phyloP scores from a whole-genome alignment of 495 filamentous ascomycete species.

The Trichoderma parareesei region DNA sequence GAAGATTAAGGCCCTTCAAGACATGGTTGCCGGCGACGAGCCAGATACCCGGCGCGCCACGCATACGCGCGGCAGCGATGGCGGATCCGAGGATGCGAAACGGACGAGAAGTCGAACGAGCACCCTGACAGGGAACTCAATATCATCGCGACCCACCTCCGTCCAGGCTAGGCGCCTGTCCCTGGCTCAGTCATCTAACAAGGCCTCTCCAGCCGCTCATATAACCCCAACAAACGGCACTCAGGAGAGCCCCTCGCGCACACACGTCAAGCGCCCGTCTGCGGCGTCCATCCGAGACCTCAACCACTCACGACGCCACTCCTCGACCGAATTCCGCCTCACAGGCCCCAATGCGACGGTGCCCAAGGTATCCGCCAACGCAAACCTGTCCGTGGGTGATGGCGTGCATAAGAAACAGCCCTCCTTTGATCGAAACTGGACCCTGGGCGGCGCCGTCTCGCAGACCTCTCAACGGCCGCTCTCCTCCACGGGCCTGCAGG shows the following conservation, averaged over 20 bases:
- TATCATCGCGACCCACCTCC: conserved; percentile 24
- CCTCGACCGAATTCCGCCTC: conserved; percentile 64
- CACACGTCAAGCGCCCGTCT: conserved; percentile 51
- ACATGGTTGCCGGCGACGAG: conserved; percentile 54
- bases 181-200: conserved; percentile 12
- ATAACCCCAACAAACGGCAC: conserved; percentile 7
- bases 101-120: conserved; percentile 38
- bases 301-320: conserved; percentile 80
- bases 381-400: neutral
- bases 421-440: conserved; percentile 89
- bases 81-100: conserved; percentile 40
- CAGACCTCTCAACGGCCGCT: conserved; percentile 28
- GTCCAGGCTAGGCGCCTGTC: conserved; percentile 30
- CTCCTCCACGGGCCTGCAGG: conserved; percentile 41
- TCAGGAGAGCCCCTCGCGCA: conserved; percentile 48
- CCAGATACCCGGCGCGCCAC: conserved; percentile 35
- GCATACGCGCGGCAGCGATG: conserved; percentile 45
- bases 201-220: conserved; percentile 7
- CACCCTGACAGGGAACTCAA: conserved; percentile 69
- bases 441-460: conserved; percentile 48
- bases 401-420: conserved; percentile 64
- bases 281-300: conserved; percentile 79
- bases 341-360: conserved; percentile 21
- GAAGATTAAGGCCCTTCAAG: conserved; percentile 80
- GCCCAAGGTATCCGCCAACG: conserved; percentile 12